A percentile compares a stretch with the other conserved stretches of the same genome.
Evolutionary conservation across 257 asterid species (phyloP).

Genomic region (Fraxinus americana): DNA sequence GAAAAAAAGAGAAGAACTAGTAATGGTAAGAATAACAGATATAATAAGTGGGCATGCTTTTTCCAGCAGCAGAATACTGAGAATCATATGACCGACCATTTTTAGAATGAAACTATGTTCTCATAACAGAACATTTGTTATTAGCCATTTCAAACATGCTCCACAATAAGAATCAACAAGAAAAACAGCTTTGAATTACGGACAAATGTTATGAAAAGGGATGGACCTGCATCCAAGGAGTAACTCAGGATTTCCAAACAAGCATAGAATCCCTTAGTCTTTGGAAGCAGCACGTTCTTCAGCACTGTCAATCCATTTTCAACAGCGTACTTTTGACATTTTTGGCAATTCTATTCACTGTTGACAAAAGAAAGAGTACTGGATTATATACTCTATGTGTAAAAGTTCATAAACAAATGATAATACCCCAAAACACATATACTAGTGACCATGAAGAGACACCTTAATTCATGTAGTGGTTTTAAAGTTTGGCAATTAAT

Average conservation of each 20-base stretch:
- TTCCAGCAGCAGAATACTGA: background rate
- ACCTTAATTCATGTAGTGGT: background rate
- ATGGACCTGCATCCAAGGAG: conserved; percentile 84
- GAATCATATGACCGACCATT: background rate
- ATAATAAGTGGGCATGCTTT: background rate
- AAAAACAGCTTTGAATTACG: background rate
- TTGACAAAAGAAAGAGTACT: conserved; percentile 23
- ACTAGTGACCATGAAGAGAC: background rate
- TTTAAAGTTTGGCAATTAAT: conserved; percentile 5
- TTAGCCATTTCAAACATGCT: background rate
- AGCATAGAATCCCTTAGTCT: conserved; percentile 71
- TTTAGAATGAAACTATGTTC: conserved; percentile 3
- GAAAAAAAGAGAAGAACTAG: background rate
- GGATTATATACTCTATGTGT: conserved; percentile 3
- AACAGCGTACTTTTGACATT: conserved; percentile 70
- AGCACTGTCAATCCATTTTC: conserved; percentile 81
- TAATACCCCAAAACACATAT: background rate
- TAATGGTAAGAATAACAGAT: too few species aligned
- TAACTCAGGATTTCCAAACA: conserved; percentile 71
- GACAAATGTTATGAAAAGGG: conserved; percentile 19
- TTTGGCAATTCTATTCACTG: conserved; percentile 83
- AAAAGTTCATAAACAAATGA: background rate
- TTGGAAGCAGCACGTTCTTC: conserved; percentile 82
- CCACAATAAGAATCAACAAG: background rate
- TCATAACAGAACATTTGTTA: conserved; percentile 6